Conservation (phyloP, 352 stramenopile genomes). For the Pythium folliculosum region DNA sequence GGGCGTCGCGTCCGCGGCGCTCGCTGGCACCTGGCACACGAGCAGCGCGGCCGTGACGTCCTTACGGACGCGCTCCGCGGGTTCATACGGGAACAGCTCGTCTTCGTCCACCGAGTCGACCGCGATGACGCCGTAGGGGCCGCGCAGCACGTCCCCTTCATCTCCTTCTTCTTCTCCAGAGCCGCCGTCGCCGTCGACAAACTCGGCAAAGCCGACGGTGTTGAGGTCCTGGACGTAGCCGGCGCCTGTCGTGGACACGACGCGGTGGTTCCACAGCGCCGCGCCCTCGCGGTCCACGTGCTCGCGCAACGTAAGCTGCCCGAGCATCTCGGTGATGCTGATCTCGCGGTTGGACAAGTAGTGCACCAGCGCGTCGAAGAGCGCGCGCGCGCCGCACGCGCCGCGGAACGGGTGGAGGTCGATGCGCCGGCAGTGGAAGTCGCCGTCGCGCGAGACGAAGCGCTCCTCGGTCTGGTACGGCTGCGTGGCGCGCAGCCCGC, state of each 20-base stretch:
- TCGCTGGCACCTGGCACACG: constrained; percentile 29
- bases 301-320: constrained; percentile 48
- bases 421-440: constrained; percentile 25
- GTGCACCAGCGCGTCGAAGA: constrained; percentile 45
- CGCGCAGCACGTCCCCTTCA: neutral
- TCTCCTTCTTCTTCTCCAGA: constrained; percentile 1
- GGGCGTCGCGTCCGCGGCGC: constrained; percentile 23
- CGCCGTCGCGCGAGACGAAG: constrained; percentile 13
- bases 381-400: constrained; percentile 1
- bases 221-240: constrained; percentile 25
- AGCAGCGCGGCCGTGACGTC: constrained; percentile 34
- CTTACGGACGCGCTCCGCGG: constrained; percentile 30
- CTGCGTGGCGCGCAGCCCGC: constrained; percentile 26
- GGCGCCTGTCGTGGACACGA: constrained; percentile 35
- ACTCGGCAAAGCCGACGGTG: constrained; percentile 31
- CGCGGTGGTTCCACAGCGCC: constrained; percentile 42
- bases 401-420: constrained; percentile 48
- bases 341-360: constrained; percentile 59
- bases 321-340: constrained; percentile 44
- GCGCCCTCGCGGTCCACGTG: constrained; percentile 38
- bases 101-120: constrained; percentile 43
- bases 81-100: constrained; percentile 45
- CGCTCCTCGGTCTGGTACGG: constrained; percentile 35
- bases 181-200: constrained; percentile 14
- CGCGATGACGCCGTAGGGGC: constrained; percentile 29